Evolutionary conservation across 2,329 filamentous ascomycete genomes (phyloP).

Genomic region (Colletotrichum kahawae): DNA sequence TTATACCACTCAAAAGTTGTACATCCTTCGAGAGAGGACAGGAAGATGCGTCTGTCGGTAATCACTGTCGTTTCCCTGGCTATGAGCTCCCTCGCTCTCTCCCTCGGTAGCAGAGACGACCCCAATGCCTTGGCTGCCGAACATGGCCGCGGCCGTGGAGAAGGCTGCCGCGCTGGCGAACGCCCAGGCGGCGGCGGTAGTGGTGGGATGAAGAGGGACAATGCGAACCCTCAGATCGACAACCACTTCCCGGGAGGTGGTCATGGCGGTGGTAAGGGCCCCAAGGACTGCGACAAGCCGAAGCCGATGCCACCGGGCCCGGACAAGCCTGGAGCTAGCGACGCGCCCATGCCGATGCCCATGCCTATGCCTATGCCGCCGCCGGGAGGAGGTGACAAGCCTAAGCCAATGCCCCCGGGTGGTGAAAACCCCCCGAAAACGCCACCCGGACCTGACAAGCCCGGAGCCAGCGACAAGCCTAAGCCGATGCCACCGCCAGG

Average conservation of each 20-base stretch:
- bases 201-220: not conserved
- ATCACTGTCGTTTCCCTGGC: slow-evolving; percentile 9
- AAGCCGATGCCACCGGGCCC: not conserved
- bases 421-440: not conserved
- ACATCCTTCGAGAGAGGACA: not conserved
- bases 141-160: not conserved
- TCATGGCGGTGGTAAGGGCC: not conserved
- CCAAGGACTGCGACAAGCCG: not conserved
- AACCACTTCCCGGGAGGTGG: not conserved
- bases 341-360: not conserved
- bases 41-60: slow-evolving; percentile 15
- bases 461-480: not conserved
- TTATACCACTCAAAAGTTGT: not conserved
- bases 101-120: not conserved
- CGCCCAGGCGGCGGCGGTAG: not conserved
- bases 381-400: not conserved
- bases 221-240: not conserved
- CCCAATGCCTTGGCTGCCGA: not conserved
- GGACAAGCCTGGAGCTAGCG: not conserved
- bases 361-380: not conserved
- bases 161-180: not conserved
- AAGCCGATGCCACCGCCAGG: not conserved
- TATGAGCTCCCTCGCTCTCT: slow-evolving; percentile 8
- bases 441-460: not conserved
- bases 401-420: not conserved